phyloP scores from a whole-genome alignment of 306 rosid species.

The Vigna mungo region DNA sequence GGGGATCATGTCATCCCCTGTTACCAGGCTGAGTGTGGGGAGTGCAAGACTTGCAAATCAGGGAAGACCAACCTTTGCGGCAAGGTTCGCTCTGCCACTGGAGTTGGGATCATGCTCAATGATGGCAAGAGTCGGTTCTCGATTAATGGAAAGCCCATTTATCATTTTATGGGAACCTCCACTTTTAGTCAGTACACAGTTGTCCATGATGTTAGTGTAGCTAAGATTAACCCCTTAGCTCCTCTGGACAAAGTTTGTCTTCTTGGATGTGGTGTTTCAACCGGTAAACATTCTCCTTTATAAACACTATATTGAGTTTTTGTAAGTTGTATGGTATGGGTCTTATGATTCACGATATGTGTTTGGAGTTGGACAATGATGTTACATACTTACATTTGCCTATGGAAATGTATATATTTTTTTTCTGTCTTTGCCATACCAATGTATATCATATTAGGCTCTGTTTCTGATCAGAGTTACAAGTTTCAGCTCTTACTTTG shows the following conservation, averaged over 20 bases:
- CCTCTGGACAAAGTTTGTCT: conserved; percentile 94
- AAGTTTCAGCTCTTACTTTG: not conserved
- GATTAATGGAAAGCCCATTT: conserved; percentile 78
- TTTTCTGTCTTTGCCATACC: not conserved
- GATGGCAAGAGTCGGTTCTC: conserved; percentile 91
- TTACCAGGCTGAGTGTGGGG: conserved; percentile 96
- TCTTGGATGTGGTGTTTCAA: conserved; percentile 94
- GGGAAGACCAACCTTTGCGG: conserved; percentile 98
- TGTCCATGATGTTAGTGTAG: conserved; percentile 95
- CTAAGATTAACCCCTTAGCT: conserved; percentile 84
- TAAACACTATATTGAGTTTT: not conserved
- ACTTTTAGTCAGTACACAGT: conserved; percentile 95
- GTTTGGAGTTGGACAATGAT: not conserved
- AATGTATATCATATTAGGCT: not conserved
- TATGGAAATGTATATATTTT: not conserved
- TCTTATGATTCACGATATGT: conserved; percentile 23
- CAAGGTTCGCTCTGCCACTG: conserved; percentile 92
- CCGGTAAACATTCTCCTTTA: conserved; percentile 42
- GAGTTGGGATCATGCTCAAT: conserved; percentile 88
- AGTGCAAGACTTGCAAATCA: conserved; percentile 95
- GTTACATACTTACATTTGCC: not conserved
- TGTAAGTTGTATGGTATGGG: not conserved
- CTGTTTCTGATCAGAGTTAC: conserved; percentile 5
- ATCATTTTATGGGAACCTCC: conserved; percentile 98
- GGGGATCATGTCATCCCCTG: conserved; percentile 99